These are phyloP conservation scores for Endocarpon pusillum DNA, from an alignment of 495 filamentous ascomycete species.

Conservation along the genomic window DNA sequence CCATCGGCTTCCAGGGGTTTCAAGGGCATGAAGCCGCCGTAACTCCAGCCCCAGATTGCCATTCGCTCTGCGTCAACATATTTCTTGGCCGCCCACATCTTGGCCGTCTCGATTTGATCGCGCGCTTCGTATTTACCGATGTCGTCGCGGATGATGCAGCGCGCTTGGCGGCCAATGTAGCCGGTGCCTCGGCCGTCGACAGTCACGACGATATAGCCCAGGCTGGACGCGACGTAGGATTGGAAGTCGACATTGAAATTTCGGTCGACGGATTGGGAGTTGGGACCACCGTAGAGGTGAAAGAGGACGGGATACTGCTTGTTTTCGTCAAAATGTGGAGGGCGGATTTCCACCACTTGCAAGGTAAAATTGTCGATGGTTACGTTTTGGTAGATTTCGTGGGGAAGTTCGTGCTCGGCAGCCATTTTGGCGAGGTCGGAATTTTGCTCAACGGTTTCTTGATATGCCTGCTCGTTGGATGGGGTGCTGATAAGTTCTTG, in stretches of 20 bases:
- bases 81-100: constrained; percentile 62
- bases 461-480: constrained; percentile 40
- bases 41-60: constrained; percentile 98
- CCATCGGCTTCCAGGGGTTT: constrained; percentile 87
- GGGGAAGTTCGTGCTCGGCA: constrained; percentile 62
- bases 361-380: constrained; percentile 62
- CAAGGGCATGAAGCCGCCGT: constrained; percentile 91
- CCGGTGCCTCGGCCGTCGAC: constrained; percentile 90
- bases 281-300: constrained; percentile 80
- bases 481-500: constrained; percentile 81
- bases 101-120: constrained; percentile 84
- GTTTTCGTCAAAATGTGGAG: constrained; percentile 71
- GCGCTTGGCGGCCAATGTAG: constrained; percentile 68
- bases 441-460: constrained; percentile 66
- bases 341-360: constrained; percentile 77
- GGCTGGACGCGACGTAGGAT: constrained; percentile 63
- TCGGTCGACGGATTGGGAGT: constrained; percentile 72
- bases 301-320: constrained; percentile 90
- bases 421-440: constrained; percentile 45
- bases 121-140: constrained; percentile 70
- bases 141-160: constrained; percentile 65
- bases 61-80: constrained; percentile 72
- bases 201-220: constrained; percentile 93
- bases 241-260: constrained; percentile 78
- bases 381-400: constrained; percentile 70